Base-by-base conservation (phyloP, 2,329 filamentous ascomycete species). In the Colletotrichum phormii region DNA sequence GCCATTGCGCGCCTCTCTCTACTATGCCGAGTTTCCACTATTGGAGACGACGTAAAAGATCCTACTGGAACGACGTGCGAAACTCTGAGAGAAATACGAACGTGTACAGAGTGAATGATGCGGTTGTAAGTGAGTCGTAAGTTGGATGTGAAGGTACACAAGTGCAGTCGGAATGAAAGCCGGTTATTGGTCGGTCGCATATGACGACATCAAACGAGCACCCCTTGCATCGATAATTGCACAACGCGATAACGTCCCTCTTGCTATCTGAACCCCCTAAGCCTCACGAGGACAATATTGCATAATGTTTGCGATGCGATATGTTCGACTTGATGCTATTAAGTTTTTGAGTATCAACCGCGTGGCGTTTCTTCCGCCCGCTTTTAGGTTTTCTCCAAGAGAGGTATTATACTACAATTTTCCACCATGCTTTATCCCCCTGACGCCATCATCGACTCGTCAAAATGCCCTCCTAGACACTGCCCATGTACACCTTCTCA, bases 371-470 rank as follows among this genome's bases (percentile, higher is more conserved):
- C 46, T 8, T 31, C 3, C 46, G 58, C 33, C n/a, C 33, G 26
- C 55, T 54, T 63, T 13, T 60, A 12, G n/a, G 31, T 24, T 67
- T 58, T 55, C 29, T 49, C 42, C 37, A 42, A 42, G n/a, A 49
- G 37, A 72, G 69, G 58, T 72, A 59, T 72, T 72, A 72, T 69
- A 37, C 33, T 49, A 62, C 53, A 68, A 42, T 53, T 53, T 26
- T 29, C 53, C 51, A n/a, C 58, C 24, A 35, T 33, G 35, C 49
- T 42, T 42, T 13, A 8, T 8, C 33, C n/a, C 54, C 69, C 22
- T 37, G 51, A 57, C 51, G 51, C 62, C 22, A 51, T 60, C 46
- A 31, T 63, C 35, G 18, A 31, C n/a, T 46, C 37, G 64, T 63
- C 46, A 54, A 22, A 54, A 15, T 24, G 61, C 9, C 15, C 2